Evolutionary conservation across 2,329 filamentous ascomycete genomes (phyloP).

Genomic region (Penicillium palitans): DNA sequence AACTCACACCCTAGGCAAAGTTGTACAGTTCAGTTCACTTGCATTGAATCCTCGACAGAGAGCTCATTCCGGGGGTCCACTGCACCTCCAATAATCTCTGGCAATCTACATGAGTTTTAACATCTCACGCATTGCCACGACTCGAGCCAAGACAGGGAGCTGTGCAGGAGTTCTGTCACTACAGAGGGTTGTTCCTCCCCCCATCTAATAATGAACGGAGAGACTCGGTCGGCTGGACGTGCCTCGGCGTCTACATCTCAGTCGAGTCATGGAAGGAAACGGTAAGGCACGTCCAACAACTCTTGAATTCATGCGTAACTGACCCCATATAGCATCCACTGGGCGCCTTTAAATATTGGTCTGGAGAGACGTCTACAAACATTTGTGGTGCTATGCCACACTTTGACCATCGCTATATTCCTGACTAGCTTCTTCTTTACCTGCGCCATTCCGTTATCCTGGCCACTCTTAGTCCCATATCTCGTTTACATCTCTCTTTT

Average conservation of each 20-base stretch:
- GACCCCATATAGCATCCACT: constrained; percentile 63
- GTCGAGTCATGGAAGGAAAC: constrained; percentile 4
- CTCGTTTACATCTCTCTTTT: constrained; percentile 75
- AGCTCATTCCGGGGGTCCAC: neutral
- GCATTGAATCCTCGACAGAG: neutral
- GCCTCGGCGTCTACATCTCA: neutral
- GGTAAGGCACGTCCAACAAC: neutral
- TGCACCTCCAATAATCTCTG: neutral
- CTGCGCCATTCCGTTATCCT: constrained; percentile 86
- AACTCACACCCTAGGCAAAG: neutral
- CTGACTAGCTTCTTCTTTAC: constrained; percentile 85
- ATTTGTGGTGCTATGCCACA: constrained; percentile 73
- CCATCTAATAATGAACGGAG: constrained; percentile 5
- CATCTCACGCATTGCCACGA: neutral
- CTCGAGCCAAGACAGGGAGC: neutral
- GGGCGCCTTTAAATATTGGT: constrained; percentile 77
- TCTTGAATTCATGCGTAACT: neutral
- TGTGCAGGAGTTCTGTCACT: neutral
- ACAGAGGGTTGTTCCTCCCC: neutral
- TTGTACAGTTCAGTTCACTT: neutral
- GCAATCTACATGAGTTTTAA: neutral
- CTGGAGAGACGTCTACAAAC: constrained; percentile 73
- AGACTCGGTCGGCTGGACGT: neutral
- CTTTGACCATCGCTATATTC: constrained; percentile 66
- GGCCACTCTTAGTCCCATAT: constrained; percentile 78